These are phyloP conservation scores for Geotrichum cucujoidarum DNA, from an alignment of 1,139 yeast species.

Conservation along the genomic window DNA sequence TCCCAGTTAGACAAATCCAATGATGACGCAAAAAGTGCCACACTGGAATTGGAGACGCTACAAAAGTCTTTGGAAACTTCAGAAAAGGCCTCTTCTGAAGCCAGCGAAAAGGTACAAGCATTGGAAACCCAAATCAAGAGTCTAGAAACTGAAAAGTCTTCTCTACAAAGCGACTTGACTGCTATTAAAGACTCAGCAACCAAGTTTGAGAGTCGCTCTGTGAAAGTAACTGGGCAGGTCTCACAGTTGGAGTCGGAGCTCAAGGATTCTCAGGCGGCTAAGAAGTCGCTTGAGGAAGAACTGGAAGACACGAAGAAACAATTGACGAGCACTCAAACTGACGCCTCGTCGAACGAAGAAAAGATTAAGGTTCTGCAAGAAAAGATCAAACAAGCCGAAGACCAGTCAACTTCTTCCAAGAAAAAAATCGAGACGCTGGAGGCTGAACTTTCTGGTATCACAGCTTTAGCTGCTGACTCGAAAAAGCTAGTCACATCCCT, in stretches of 20 bases:
- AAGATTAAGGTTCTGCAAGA: conserved; percentile 9
- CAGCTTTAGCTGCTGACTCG: too few species aligned
- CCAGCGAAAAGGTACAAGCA: conserved; percentile 1
- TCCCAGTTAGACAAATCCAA: conserved; percentile 5
- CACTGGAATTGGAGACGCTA: not conserved
- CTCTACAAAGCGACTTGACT: too few species aligned
- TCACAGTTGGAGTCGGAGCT: not conserved
- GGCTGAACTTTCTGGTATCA: too few species aligned
- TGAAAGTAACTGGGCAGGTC: too few species aligned
- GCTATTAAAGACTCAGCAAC: too few species aligned
- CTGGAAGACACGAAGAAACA: conserved; percentile 19
- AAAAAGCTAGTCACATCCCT: too few species aligned
- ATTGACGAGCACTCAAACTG: conserved; percentile 19
- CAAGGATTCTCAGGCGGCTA: not conserved
- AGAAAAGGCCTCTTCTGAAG: conserved; percentile 9
- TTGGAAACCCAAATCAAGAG: conserved; percentile 8
- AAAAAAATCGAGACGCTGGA: too few species aligned
- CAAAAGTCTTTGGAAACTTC: conserved; percentile 2
- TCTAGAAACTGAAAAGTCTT: too few species aligned
- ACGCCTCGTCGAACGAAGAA: not conserved
- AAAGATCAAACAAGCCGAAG: conserved; percentile 23
- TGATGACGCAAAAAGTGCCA: not conserved
- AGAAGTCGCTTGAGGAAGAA: not conserved
- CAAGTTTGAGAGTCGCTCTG: too few species aligned
- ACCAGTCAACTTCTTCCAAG: too few species aligned